Percentiles rank a stretch among this genome's conserved stretches.
Conservation (phyloP, 1,284 basidiomycete species). For the Cystobasidium pallidum region DNA sequence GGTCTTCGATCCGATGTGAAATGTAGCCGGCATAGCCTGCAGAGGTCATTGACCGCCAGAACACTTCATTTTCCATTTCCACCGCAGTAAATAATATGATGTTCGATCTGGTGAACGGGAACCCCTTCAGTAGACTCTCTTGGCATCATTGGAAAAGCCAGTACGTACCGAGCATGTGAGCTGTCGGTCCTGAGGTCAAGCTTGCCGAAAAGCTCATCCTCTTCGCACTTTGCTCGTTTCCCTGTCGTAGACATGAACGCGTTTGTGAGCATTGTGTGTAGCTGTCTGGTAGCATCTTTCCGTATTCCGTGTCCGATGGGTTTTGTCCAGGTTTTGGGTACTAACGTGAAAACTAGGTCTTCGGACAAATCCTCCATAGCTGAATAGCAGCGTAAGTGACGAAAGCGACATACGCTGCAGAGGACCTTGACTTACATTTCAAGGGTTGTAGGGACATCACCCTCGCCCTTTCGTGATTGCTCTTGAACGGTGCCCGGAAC, state of each 20-base stretch:
- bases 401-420: not conserved
- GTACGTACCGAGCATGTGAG: slow-evolving; percentile 2
- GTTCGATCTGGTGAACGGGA: slow-evolving; percentile 9
- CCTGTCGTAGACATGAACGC: slow-evolving; percentile 37
- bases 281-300: slow-evolving; percentile 35
- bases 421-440: not conserved
- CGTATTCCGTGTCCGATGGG: slow-evolving; percentile 30
- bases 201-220: slow-evolving; percentile 39
- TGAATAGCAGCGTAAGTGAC: not conserved
- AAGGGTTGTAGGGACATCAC: slow-evolving; percentile 10
- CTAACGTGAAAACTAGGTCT: slow-evolving; percentile 22
- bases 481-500: slow-evolving; percentile 23
- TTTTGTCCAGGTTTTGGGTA: slow-evolving; percentile 41
- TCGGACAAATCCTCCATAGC: slow-evolving; percentile 1
- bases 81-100: slow-evolving; percentile 40
- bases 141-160: not conserved
- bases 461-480: slow-evolving; percentile 14
- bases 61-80: slow-evolving; percentile 45
- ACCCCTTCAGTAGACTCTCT: not conserved
- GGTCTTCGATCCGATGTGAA: not conserved
- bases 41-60: slow-evolving; percentile 43
- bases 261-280: slow-evolving; percentile 26
- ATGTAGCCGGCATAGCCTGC: slow-evolving; percentile 28
- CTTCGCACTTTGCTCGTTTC: slow-evolving; percentile 15
- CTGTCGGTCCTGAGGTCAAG: not conserved